Percentiles rank a stretch among this genome's conserved stretches.
These are phyloP conservation scores for Botrytis pseudocinerea DNA, from an alignment of 2,329 filamentous ascomycete species.

Conservation along the genomic window DNA sequence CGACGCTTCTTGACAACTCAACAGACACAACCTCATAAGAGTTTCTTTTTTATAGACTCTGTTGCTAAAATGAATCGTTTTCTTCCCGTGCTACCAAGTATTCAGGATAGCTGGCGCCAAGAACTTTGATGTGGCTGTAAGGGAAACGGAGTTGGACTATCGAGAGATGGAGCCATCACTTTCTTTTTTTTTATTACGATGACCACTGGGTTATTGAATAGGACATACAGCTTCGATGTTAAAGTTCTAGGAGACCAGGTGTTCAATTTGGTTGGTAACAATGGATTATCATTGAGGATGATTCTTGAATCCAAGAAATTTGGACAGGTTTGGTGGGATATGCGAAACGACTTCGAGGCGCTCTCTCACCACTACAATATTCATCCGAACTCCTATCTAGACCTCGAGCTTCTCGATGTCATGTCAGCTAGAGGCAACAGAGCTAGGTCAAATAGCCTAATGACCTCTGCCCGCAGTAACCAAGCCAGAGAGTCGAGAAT, in stretches of 20 bases:
- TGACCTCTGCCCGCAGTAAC: neutral
- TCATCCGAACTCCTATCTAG: neutral
- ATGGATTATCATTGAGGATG: neutral
- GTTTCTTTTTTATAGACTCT: no score
- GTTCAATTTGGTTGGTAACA: neutral
- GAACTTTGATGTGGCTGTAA: slow-evolving; percentile 8
- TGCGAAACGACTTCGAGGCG: slow-evolving; percentile 11
- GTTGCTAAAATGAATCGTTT: neutral
- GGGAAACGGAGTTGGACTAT: neutral
- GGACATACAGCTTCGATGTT: slow-evolving; percentile 9
- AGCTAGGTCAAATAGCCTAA: neutral
- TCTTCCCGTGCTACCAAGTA: neutral
- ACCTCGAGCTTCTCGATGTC: slow-evolving; percentile 11
- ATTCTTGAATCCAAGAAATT: slow-evolving; percentile 1
- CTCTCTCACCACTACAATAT: slow-evolving; percentile 13
- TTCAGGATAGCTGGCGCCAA: neutral
- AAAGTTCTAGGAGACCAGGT: neutral
- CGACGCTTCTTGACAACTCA: no score
- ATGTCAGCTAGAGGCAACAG: neutral
- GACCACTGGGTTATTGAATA: neutral
- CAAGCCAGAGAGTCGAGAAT: neutral
- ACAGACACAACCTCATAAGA: no score
- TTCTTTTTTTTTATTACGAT: neutral
- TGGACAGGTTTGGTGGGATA: neutral
- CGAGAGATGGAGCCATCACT: neutral